Evolutionary conservation across 768 basidiomycete genomes (phyloP).

Genomic region (Pilatotrama ljubarskyi): DNA sequence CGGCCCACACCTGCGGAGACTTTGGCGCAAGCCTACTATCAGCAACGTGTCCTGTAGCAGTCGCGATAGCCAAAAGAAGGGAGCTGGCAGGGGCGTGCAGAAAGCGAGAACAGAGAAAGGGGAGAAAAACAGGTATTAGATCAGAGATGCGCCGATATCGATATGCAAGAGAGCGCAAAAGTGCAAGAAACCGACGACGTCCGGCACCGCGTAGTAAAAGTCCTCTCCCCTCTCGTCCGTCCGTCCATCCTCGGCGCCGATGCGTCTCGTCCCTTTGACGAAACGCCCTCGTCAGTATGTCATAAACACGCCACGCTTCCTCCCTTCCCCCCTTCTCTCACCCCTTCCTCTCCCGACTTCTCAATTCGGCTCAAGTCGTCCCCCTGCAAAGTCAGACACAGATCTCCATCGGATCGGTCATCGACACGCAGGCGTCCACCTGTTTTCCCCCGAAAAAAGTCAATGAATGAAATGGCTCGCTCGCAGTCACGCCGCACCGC

Average conservation of each 20-base stretch:
- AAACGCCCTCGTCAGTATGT: neutral
- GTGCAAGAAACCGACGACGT: neutral
- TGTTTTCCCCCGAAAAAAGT: neutral
- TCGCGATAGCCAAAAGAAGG: neutral
- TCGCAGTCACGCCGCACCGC: neutral
- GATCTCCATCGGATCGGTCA: too few relatives aligned
- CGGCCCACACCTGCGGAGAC: slow-evolving; percentile 13
- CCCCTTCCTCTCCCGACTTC: neutral
- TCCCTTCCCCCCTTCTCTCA: too few relatives aligned
- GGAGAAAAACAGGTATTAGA: neutral
- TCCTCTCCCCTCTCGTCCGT: neutral
- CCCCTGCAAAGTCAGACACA: too few relatives aligned
- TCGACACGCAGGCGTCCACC: slow-evolving; percentile 18
- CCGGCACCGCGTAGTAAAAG: neutral
- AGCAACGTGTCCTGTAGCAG: neutral
- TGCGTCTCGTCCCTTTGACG: neutral
- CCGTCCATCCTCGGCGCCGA: neutral
- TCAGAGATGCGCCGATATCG: slow-evolving; percentile 14
- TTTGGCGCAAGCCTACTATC: neutral
- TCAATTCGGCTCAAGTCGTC: too few relatives aligned
- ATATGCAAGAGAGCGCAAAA: slow-evolving; percentile 10
- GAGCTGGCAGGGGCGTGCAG: neutral
- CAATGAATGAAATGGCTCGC: slow-evolving; percentile 6
- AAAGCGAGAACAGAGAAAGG: neutral
- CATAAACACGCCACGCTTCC: neutral